Evolutionary conservation across 495 filamentous ascomycete genomes (phyloP), one percentile per base, ranked within the genome.

Genomic region (Echria macrotheca): DNA sequence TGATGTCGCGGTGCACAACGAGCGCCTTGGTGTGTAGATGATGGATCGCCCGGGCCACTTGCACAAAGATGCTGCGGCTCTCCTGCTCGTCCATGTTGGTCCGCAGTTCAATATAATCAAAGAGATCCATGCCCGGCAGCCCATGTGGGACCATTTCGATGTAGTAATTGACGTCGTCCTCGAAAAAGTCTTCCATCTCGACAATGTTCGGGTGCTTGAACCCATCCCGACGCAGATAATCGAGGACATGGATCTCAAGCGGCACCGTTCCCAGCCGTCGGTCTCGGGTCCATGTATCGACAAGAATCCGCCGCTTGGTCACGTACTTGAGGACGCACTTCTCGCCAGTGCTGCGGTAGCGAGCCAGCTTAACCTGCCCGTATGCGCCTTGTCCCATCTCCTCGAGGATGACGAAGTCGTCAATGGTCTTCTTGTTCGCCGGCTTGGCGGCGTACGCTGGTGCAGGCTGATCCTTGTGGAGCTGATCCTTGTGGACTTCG

Each of bases 331-430:
- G 73, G 4, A 99, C 93, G 44, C 94, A 84, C 64, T 91, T 95
- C 63, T 87, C 86, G 31, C 78, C 76, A 37, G 75, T 79, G 61
- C 82, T 84, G 69, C 91, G 90, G 66, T 94, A 85, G 8, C 91
- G 81, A n/a, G 86, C 91, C 29, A 97, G 73, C 65, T 99, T 99
- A 42, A 99, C 93, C 67, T 97, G 90, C 4, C 93, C 93, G 60
- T 97, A 99, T 2, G 93, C 94, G 37, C 93, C 93, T 67, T 96
- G 89, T 5, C 93, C 93, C 91, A 99, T 96, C 46, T 99, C 93
- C 67, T 99, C 93, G 4, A 99, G 76, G 53, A 97, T 89, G 24
- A 81, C 76, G 66, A 95, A 99, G 66, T 96, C 90, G 37, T 82
- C 71, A 44, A 99, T 97, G 0, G 79, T 82, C 64, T 91, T 90